Evolutionary conservation across 176 grass and related monocot genomes (phyloP), one percentile per base, ranked within the genome.

Genomic region (Triticum dicoccoides): DNA sequence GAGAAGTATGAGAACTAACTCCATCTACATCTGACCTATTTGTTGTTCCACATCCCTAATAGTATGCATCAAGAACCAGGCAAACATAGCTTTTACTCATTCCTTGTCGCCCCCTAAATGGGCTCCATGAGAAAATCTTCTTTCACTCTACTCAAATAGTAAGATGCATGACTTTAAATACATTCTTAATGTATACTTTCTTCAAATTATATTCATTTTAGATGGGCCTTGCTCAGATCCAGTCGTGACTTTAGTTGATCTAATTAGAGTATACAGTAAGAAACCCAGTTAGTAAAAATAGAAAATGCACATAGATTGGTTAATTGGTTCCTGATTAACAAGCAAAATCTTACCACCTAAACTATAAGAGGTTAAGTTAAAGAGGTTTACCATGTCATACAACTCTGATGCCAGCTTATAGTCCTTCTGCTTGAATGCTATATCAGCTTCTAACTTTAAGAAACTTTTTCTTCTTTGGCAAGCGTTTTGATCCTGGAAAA

Each of bases 351-450:
- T 54, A 54, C 5, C 13, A 25, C 54, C 15, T 39, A 80, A 69
- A 44, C 11, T 7, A 32, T 32, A 10, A 42, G 4, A 73, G 37
- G 11, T 73, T 72, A 23, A 9, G 38, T 18, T 38, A 37, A 80
- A 73, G 75, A 80, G 39, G 24, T 44, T 87, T 73, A 87, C 85
- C 77, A 49, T 8, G 21, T 61, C 42, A 80, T 87, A 87, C 17
- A 1, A 0, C 33, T 51, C 30, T 4, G 29, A 87, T 64, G 85
- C 85, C 12, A 25, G 2, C 3, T 35, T 30, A 72, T 86, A 86
- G 0, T 87, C 77, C 29, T 80, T 80, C 6, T 44, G 68, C 67
- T 21, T 80, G 54, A 87, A 87, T 35, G 56, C 25, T 4, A 1
- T 47, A 64, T 12, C 56, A 73, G 85, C 77, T 17, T 64, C 11